Percentiles rank a stretch among this genome's conserved stretches.
Conservation (phyloP, 1,284 basidiomycete genomes). For the Hypsizygus ulmarius region DNA sequence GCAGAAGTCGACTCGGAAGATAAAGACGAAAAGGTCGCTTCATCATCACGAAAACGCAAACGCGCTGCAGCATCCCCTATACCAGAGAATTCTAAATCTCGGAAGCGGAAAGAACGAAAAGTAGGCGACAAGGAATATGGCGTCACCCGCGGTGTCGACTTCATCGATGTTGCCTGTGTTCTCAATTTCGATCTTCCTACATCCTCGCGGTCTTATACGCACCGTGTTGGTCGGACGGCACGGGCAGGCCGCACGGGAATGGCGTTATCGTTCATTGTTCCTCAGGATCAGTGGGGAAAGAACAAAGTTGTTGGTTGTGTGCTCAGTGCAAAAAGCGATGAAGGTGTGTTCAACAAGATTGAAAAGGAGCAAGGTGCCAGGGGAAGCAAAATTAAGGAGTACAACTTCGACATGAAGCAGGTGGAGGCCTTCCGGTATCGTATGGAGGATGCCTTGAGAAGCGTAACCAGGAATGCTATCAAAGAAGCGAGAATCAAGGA, state of each 20-base stretch:
- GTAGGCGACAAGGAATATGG: slow-evolving; percentile 80
- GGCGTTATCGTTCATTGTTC: slow-evolving; percentile 89
- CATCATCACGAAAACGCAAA: slow-evolving; percentile 40
- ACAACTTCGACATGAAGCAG: slow-evolving; percentile 90
- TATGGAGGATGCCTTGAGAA: slow-evolving; percentile 93
- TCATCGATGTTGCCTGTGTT: slow-evolving; percentile 95
- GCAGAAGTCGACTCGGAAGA: slow-evolving; percentile 19
- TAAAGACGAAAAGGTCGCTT: slow-evolving; percentile 19
- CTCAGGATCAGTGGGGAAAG: slow-evolving; percentile 73
- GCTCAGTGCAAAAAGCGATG: slow-evolving; percentile 73
- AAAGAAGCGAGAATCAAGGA: slow-evolving; percentile 94
- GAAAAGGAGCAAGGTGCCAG: slow-evolving; percentile 70
- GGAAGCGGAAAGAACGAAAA: slow-evolving; percentile 39
- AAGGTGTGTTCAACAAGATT: slow-evolving; percentile 75
- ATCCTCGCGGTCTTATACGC: slow-evolving; percentile 89
- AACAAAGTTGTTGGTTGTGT: slow-evolving; percentile 69
- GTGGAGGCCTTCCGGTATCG: slow-evolving; percentile 98
- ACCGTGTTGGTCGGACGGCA: slow-evolving; percentile 94
- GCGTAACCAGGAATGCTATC: slow-evolving; percentile 85
- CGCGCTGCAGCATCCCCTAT: slow-evolving; percentile 31
- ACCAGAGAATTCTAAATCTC: slow-evolving; percentile 29
- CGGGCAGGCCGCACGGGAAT: slow-evolving; percentile 94
- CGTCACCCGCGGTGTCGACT: slow-evolving; percentile 95
- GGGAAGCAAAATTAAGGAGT: slow-evolving; percentile 84
- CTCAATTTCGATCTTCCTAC: slow-evolving; percentile 97